phyloP scores from a whole-genome alignment of 73 alveolate genomes.

The Stentor coeruleus region DNA sequence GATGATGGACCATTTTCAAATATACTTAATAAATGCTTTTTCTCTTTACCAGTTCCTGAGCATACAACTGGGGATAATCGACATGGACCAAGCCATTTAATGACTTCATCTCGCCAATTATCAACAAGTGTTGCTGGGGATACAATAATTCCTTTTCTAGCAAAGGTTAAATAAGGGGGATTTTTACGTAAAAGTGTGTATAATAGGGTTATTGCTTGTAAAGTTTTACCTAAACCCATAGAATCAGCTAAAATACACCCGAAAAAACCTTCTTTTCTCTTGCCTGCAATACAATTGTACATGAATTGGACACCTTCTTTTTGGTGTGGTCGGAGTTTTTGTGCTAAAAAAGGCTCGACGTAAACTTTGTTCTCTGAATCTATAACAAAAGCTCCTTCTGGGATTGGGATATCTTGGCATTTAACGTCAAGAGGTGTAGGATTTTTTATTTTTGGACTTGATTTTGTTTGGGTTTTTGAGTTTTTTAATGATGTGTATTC shows the following conservation, averaged over 20 bases:
- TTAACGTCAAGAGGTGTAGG: too few species aligned
- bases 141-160: constrained; percentile 42
- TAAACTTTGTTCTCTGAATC: constrained; percentile 15
- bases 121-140: constrained; percentile 51
- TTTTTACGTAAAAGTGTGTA: constrained; percentile 32
- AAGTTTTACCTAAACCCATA: constrained; percentile 57
- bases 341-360: constrained; percentile 26
- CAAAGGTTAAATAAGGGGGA: not conserved
- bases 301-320: constrained; percentile 41
- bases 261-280: constrained; percentile 29
- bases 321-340: constrained; percentile 38
- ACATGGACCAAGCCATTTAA: constrained; percentile 45
- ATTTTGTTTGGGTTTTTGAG: too few species aligned
- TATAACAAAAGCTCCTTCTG: constrained; percentile 12
- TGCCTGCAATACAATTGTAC: constrained; percentile 52
- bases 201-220: constrained; percentile 38
- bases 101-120: constrained; percentile 54
- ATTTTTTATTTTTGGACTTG: too few species aligned
- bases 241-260: constrained; percentile 63
- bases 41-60: constrained; percentile 34
- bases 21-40: constrained; percentile 14
- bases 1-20: not conserved
- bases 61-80: constrained; percentile 29
- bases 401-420: too few species aligned
- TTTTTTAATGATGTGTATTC: too few species aligned